These are phyloP conservation scores for Eucalyptus rudis DNA, from an alignment of 345 rosid species.

Conservation along the genomic window DNA sequence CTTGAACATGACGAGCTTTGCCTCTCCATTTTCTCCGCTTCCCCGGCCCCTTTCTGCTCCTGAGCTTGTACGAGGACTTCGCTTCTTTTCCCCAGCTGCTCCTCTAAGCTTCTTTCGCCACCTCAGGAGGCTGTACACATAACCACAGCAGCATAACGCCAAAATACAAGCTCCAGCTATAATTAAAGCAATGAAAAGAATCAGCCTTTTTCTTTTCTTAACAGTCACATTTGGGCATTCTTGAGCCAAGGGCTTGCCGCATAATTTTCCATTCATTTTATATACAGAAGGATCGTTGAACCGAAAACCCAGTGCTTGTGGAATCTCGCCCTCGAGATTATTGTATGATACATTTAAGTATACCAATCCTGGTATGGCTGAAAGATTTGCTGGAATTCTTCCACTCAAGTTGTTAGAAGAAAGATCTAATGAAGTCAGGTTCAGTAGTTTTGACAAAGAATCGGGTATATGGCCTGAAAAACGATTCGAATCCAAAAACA, in stretches of 20 bases:
- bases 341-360: conserved; percentile 66
- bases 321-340: conserved; percentile 69
- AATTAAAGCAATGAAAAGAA: conserved; percentile 29
- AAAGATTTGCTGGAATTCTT: conserved; percentile 50
- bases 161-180: conserved; percentile 35
- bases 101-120: conserved; percentile 61
- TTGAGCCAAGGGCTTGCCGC: conserved; percentile 58
- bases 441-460: conserved; percentile 36
- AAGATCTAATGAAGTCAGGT: conserved; percentile 38
- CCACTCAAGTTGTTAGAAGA: conserved; percentile 53
- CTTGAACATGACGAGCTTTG: conserved; percentile 70
- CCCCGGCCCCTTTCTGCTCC: conserved; percentile 43
- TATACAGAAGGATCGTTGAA: conserved; percentile 45
- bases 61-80: conserved; percentile 41
- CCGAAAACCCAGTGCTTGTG: conserved; percentile 26
- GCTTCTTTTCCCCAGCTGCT: conserved; percentile 54
- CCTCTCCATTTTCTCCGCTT: conserved; percentile 54
- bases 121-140: conserved; percentile 38
- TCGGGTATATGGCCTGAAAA: conserved; percentile 50
- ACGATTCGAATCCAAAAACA: conserved; percentile 34
- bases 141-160: conserved; percentile 50
- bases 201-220: conserved; percentile 50
- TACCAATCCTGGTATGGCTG: conserved; percentile 21
- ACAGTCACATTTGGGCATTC: conserved; percentile 37
- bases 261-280: conserved; percentile 39